These are phyloP conservation scores for Quercus dentata DNA, from an alignment of 306 rosid species.

Conservation along the genomic window DNA sequence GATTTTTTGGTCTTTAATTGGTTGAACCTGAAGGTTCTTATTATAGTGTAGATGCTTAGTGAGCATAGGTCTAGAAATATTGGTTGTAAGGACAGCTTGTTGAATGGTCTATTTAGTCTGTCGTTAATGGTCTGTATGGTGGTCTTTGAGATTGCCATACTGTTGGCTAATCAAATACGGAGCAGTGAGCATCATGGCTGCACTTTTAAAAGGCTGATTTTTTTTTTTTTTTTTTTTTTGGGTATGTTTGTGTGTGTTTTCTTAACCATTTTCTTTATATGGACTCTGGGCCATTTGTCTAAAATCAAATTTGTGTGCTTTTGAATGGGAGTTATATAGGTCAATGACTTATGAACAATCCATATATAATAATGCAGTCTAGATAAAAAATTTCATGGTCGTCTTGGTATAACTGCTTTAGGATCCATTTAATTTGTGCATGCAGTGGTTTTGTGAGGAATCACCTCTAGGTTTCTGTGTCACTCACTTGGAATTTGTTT, in stretches of 20 bases:
- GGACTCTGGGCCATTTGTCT: not conserved
- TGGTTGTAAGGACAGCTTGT: not conserved
- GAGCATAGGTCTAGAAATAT: not conserved
- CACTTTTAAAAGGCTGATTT: not conserved
- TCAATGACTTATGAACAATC: not conserved
- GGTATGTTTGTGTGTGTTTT: not conserved
- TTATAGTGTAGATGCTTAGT: not conserved
- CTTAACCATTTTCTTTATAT: not conserved
- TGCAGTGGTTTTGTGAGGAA: not conserved
- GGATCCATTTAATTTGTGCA: not conserved
- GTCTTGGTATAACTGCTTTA: not conserved
- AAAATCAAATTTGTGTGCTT: not conserved
- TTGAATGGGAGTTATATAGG: not conserved
- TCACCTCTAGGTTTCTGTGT: not conserved
- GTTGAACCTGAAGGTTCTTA: not conserved
- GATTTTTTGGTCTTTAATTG: not conserved
- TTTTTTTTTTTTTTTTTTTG: too few relatives aligned
- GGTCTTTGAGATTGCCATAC: not conserved
- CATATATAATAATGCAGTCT: not conserved
- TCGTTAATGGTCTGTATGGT: not conserved
- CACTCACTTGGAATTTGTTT: not conserved
- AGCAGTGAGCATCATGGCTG: not conserved
- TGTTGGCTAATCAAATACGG: not conserved
- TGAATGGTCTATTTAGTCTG: not conserved
- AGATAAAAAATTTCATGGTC: not conserved